Base-by-base conservation (phyloP, 1,284 basidiomycete species). In the Inonotus obliquus region DNA sequence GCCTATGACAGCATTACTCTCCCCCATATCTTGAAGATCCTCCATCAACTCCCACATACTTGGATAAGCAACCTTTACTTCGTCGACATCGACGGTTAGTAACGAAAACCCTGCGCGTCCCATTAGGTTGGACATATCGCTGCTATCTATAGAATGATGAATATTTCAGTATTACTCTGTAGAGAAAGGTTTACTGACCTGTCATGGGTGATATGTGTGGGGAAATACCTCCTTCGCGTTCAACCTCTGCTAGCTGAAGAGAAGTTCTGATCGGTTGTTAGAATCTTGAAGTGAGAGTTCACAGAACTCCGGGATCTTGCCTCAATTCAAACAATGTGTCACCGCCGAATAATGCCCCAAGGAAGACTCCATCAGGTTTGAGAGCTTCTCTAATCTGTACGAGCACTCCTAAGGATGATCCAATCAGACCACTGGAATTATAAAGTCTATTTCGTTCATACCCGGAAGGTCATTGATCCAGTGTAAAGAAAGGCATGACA, bases 381-480 rank as follows among this genome's bases (percentile, higher is more conserved):
- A 99, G 77, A 2, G 89, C 85, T 73, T 94, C 87, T 67, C 84
- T 85, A 62, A 98, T 92, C 72, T 99, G 97, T 11, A 95, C 83
- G 27, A 99, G 81, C 0, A 87, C 81, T n/a, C 94, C 95, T 91
- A 59, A 41, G 54, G 4, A 52, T n/a, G 6, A n/a, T 19, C 38
- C 39, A 47, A 11, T 32, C 52, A 63, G 44, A 45, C 53, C 52
- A 37, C 51, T 57, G 14, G 19, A 23, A 45, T 58, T n/a, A 10
- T 27, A 1, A 47, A 49, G 35, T 27, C 32, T 53, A 37, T 27
- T 29, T 14, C 41, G 35, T n/a, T 63, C 77, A 45, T 48, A 91
- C 93, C 94, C 63, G 96, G 96, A 13, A 99, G 82, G 75, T 99
- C 97, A 69, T 99, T 99, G 9, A 98, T 87, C 97, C 97, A 99